These are phyloP conservation scores for Diaporthe citrichinensis DNA, from an alignment of 2,329 filamentous ascomycete species.

Conservation along the genomic window DNA sequence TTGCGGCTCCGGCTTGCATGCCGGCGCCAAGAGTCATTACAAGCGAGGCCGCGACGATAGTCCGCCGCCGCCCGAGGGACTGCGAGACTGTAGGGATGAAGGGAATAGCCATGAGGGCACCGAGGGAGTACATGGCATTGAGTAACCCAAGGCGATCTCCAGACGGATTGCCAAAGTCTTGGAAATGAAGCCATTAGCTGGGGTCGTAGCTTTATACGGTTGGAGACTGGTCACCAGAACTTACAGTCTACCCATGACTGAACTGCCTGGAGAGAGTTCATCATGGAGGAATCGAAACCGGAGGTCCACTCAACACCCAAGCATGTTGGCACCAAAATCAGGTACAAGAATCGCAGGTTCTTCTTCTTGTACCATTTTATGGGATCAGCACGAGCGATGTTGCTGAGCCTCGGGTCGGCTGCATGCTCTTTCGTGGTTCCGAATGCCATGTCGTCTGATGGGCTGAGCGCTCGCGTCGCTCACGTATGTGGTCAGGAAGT, in stretches of 20 bases:
- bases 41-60: constrained; percentile 52
- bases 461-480: background rate
- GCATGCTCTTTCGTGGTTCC: constrained; percentile 53
- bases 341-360: constrained; percentile 55
- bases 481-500: background rate
- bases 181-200: constrained; percentile 45
- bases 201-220: background rate
- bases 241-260: constrained; percentile 55
- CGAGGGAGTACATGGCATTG: constrained; percentile 59
- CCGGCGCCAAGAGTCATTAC: constrained; percentile 54
- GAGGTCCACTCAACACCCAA: constrained; percentile 61
- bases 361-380: constrained; percentile 57
- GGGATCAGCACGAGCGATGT: constrained; percentile 53
- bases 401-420: constrained; percentile 51
- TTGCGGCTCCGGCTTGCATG: constrained; percentile 43
- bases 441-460: constrained; percentile 38
- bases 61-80: constrained; percentile 54
- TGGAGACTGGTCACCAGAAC: constrained; percentile 18
- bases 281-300: constrained; percentile 59
- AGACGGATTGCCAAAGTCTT: constrained; percentile 55
- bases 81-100: constrained; percentile 56
- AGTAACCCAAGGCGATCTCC: constrained; percentile 57
- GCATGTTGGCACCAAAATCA: constrained; percentile 56
- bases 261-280: constrained; percentile 59
- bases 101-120: constrained; percentile 58